phyloP scores from a whole-genome alignment of 495 filamentous ascomycete genomes.

The Aspergillus sparsus region DNA sequence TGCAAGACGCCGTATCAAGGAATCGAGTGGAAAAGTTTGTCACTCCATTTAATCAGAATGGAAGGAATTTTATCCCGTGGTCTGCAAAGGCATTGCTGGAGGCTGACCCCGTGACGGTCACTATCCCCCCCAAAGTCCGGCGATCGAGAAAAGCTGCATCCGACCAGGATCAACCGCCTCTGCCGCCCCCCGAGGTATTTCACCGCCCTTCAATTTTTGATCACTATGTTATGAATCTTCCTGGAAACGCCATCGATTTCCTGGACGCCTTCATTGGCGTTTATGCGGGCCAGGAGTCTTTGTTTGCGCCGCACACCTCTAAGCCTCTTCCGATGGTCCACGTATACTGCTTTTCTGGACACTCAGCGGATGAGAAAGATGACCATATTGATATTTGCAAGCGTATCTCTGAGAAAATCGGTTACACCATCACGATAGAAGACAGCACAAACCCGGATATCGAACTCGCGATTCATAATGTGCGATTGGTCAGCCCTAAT shows the following conservation, averaged over 20 bases:
- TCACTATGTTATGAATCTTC: slow-evolving; percentile 97
- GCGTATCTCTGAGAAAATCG: slow-evolving; percentile 63
- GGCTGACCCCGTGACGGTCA: slow-evolving; percentile 46
- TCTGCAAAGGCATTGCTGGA: slow-evolving; percentile 64
- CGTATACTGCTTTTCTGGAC: slow-evolving; percentile 84
- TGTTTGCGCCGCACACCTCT: slow-evolving; percentile 63
- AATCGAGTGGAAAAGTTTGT: slow-evolving; percentile 86
- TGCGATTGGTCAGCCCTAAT: slow-evolving; percentile 85
- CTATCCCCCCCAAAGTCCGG: slow-evolving; percentile 40
- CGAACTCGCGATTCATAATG: slow-evolving; percentile 69
- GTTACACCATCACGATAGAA: slow-evolving; percentile 59
- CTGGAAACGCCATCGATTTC: slow-evolving; percentile 83
- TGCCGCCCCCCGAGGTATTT: slow-evolving; percentile 46
- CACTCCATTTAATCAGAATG: slow-evolving; percentile 75
- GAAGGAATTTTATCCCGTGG: slow-evolving; percentile 71
- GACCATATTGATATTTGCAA: slow-evolving; percentile 66
- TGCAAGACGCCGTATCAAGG: slow-evolving; percentile 65
- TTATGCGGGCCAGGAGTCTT: slow-evolving; percentile 64
- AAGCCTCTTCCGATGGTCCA: slow-evolving; percentile 77
- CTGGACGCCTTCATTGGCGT: slow-evolving; percentile 81
- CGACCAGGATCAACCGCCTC: slow-evolving; percentile 26
- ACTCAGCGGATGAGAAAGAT: slow-evolving; percentile 66
- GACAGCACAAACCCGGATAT: slow-evolving; percentile 49
- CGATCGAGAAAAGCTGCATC: slow-evolving; percentile 28
- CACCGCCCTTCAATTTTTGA: slow-evolving; percentile 67